Conservation (phyloP, 2,329 filamentous ascomycete species). For the Alternaria sp. region DNA sequence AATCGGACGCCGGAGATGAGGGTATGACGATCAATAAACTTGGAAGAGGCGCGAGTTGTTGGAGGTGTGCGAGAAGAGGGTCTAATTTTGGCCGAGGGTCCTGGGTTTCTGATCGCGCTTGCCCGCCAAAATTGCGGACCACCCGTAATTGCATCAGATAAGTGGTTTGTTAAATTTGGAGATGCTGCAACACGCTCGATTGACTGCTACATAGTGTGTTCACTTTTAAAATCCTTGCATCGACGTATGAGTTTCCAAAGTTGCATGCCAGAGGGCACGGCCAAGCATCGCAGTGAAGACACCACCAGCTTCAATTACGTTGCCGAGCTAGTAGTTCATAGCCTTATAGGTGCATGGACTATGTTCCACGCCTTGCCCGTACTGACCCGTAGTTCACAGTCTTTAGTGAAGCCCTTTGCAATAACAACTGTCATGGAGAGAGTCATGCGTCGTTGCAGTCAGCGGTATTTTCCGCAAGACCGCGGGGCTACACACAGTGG, state of each 20-base stretch:
- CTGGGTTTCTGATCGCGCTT: constrained; percentile 17
- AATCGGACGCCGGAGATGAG: constrained; percentile 29
- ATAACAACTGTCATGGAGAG: background rate
- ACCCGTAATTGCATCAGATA: constrained; percentile 19
- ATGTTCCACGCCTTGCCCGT: background rate
- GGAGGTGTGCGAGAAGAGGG: constrained; percentile 20
- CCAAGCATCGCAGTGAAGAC: background rate
- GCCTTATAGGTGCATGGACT: background rate
- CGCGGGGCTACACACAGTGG: constrained; percentile 4
- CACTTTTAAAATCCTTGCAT: background rate
- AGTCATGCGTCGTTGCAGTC: constrained; percentile 10
- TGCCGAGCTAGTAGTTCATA: background rate
- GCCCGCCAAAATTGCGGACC: constrained; percentile 9
- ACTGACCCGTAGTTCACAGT: background rate
- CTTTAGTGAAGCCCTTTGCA: background rate
- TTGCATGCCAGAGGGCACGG: background rate
- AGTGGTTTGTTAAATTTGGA: constrained; percentile 7
- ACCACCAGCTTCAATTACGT: background rate
- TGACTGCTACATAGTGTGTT: background rate
- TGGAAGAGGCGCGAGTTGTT: constrained; percentile 17
- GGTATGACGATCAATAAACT: constrained; percentile 7
- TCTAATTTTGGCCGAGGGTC: constrained; percentile 37
- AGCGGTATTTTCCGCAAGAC: constrained; percentile 1
- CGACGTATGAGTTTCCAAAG: background rate
- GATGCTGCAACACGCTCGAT: background rate